A percentile compares a stretch with the other conserved stretches of the same genome.
Conservation (phyloP, 2,329 filamentous ascomycete genomes). For the Xylogone sp. region DNA sequence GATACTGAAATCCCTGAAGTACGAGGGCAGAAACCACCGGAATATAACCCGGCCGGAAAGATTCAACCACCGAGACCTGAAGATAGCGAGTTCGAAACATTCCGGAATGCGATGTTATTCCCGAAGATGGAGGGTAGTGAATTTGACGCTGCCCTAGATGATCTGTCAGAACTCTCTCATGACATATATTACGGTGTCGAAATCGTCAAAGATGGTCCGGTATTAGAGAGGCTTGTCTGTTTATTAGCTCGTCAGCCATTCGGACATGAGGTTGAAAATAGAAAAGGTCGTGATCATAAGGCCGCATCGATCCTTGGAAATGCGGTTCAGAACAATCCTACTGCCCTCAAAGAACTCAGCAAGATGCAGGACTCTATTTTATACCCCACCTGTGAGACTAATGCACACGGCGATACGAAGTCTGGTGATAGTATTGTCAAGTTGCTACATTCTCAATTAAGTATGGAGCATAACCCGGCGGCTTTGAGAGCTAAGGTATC, state of each 20-base stretch:
- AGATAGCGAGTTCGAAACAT: constrained; percentile 26
- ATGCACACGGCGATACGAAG: constrained; percentile 1
- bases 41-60: constrained; percentile 53
- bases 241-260: constrained; percentile 39
- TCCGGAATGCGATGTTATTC: constrained; percentile 44
- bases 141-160: constrained; percentile 38
- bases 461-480: constrained; percentile 19
- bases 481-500: constrained; percentile 35
- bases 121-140: constrained; percentile 39
- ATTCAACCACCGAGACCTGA: constrained; percentile 49
- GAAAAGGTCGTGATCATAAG: constrained; percentile 25
- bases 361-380: constrained; percentile 38
- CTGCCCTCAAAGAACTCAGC: constrained; percentile 50
- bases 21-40: constrained; percentile 42
- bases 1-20: constrained; percentile 14
- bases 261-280: constrained; percentile 2
- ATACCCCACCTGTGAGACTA: constrained; percentile 19
- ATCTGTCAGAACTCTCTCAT: constrained; percentile 60
- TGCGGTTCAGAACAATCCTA: constrained; percentile 62
- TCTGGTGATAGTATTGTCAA: constrained; percentile 15
- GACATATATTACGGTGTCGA: constrained; percentile 68
- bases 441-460: constrained; percentile 18
- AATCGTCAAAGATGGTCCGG: constrained; percentile 52
- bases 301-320: constrained; percentile 56
- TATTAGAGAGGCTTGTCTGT: constrained; percentile 53